Conservation (phyloP, 2,329 filamentous ascomycete genomes). For the Coniochaeta sp. region DNA sequence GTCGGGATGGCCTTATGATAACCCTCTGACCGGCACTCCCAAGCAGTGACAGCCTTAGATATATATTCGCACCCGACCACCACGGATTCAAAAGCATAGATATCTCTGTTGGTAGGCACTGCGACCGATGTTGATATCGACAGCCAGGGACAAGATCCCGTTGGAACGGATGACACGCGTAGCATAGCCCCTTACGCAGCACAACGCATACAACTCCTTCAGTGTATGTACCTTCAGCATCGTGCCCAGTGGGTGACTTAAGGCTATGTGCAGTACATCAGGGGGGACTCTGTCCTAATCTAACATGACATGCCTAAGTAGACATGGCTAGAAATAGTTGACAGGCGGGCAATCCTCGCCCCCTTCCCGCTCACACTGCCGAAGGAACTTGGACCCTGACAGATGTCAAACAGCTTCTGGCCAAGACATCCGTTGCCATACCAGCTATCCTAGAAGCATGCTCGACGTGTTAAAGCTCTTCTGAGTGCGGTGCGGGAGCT, state of each 20-base stretch:
- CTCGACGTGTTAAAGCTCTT: not conserved
- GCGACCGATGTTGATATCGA: not conserved
- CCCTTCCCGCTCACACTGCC: not conserved
- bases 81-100: not conserved
- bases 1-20: not conserved
- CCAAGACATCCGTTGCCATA: not conserved
- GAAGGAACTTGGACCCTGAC: not conserved
- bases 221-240: not conserved
- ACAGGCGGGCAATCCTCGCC: not conserved
- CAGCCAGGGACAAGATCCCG: not conserved
- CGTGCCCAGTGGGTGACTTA: not conserved
- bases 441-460: not conserved
- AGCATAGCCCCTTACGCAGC: not conserved
- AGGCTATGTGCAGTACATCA: not conserved
- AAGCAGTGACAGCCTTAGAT: not conserved
- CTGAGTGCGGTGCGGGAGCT: not conserved
- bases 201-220: not conserved
- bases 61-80: not conserved
- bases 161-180: not conserved
- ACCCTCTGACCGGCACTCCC: not conserved
- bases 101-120: not conserved
- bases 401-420: not conserved
- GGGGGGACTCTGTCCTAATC: not conserved
- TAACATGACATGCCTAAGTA: not conserved
- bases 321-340: not conserved